A percentile compares a stretch with the other conserved stretches of the same genome.
Conservation (phyloP, 352 stramenopile genomes). For the Phytophthora pinifolia region DNA sequence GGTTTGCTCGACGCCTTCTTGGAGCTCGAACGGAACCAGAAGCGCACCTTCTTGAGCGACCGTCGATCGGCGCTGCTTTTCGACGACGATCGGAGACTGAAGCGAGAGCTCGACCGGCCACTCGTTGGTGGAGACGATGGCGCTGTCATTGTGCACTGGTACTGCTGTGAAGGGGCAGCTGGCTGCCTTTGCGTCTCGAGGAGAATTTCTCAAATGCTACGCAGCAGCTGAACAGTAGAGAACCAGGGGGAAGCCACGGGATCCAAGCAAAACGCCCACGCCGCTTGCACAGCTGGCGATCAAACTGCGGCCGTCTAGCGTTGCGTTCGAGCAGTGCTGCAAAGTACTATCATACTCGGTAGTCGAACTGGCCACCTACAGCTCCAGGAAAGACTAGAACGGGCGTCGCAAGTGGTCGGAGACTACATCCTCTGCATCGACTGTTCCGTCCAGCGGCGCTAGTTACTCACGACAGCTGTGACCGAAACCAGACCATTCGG, state of each 20-base stretch:
- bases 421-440: conserved; percentile 10
- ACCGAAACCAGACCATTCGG: conserved; percentile 16
- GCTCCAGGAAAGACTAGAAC: conserved; percentile 7
- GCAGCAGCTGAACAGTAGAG: conserved; percentile 7
- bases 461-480: conserved; percentile 1
- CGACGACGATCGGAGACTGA: conserved; percentile 22
- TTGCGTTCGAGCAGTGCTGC: background rate
- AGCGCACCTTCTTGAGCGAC: conserved; percentile 19
- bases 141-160: conserved; percentile 16
- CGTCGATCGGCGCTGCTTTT: conserved; percentile 19
- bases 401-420: conserved; percentile 3
- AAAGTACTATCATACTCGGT: no score
- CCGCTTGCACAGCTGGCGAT: conserved; percentile 20
- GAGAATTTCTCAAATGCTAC: conserved; percentile 22
- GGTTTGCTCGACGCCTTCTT: conserved; percentile 2
- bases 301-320: no score
- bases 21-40: conserved; percentile 28
- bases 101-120: conserved; percentile 12
- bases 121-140: conserved; percentile 1
- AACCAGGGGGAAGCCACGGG: conserved; percentile 7
- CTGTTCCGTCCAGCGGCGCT: conserved; percentile 1
- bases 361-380: background rate
- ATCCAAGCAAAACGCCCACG: conserved; percentile 19
- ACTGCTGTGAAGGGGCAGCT: conserved; percentile 6
- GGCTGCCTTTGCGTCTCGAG: conserved; percentile 3